Evolutionary conservation across 2,329 filamentous ascomycete genomes (phyloP).

Genomic region (Fusarium odoratissimum): DNA sequence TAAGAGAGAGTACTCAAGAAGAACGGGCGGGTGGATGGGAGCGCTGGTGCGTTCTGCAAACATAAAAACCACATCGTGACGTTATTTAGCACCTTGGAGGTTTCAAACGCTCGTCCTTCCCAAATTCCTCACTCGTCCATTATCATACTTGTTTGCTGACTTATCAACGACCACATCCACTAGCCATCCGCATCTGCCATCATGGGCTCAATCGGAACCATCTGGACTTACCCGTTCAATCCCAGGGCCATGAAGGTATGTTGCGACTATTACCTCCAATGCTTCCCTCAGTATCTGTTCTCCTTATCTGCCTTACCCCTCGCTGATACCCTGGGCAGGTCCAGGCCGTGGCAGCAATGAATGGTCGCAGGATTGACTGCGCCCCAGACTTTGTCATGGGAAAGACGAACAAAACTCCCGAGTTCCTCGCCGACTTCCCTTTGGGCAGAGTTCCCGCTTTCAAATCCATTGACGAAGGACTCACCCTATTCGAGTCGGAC

Average conservation of each 20-base stretch:
- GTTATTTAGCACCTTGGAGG: too few species aligned
- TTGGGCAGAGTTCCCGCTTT: neutral
- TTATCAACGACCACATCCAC: neutral
- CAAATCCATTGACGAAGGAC: neutral
- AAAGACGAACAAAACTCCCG: neutral
- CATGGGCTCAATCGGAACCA: neutral
- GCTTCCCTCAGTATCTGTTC: too few species aligned
- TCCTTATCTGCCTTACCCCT: neutral
- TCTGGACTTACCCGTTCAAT: neutral
- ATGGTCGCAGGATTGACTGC: neutral
- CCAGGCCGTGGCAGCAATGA: neutral
- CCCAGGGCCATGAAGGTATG: neutral
- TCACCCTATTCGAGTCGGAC: neutral
- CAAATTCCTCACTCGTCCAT: too few species aligned
- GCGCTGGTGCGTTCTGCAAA: too few species aligned
- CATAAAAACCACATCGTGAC: too few species aligned
- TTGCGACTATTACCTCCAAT: neutral
- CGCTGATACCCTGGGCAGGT: neutral
- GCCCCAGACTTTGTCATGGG: neutral
- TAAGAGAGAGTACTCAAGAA: too few species aligned
- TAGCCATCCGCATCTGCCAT: too few species aligned
- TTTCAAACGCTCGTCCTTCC: too few species aligned
- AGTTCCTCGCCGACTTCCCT: neutral
- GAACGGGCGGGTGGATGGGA: too few species aligned
- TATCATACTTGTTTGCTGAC: too few species aligned